Evolutionary conservation across 257 asterid species (phyloP).

Genomic region (Solanum gracilifrons): DNA sequence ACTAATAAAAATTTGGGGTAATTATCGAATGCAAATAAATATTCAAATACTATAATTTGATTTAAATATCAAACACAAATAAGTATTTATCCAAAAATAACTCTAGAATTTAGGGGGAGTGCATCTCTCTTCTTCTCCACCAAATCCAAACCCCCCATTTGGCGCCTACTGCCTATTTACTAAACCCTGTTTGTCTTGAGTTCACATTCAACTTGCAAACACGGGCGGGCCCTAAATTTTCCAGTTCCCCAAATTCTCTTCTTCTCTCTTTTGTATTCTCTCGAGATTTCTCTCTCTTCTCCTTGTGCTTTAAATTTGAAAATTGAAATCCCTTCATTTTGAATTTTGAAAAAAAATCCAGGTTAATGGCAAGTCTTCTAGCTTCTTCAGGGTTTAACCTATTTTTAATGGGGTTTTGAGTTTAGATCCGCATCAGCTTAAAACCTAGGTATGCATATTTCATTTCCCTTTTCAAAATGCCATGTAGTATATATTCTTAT

Average conservation of each 20-base stretch:
- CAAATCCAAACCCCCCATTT: not conserved
- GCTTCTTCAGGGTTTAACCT: not conserved
- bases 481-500: not conserved
- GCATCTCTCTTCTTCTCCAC: not conserved
- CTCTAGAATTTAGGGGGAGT: not conserved
- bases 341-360: not conserved
- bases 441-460: not conserved
- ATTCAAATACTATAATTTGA: no score
- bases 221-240: not conserved
- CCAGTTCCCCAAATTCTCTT: not conserved
- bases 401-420: not conserved
- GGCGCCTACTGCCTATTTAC: not conserved
- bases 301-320: not conserved
- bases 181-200: not conserved
- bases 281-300: not conserved
- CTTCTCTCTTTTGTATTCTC: not conserved
- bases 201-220: not conserved
- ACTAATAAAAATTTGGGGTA: no score
- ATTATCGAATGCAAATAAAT: no score
- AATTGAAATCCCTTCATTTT: not conserved
- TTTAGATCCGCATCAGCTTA: not conserved
- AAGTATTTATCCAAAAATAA: no score
- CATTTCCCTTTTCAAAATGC: not conserved
- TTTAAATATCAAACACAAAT: not conserved
- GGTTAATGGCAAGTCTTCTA: not conserved